Conservation (phyloP, 441 rosid genomes). For the Dalechampia spathulata region DNA sequence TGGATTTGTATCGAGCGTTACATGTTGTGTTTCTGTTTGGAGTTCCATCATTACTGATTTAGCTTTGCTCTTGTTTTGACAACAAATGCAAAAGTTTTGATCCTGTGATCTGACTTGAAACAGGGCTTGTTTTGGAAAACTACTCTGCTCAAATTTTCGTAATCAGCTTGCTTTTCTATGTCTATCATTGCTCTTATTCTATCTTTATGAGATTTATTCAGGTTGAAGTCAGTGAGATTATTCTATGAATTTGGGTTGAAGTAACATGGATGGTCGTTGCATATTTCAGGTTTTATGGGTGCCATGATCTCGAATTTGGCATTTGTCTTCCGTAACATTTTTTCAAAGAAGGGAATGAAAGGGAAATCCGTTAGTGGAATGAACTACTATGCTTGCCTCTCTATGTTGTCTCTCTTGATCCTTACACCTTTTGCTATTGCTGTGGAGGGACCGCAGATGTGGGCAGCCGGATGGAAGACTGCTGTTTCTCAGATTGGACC, state of each 20-base stretch:
- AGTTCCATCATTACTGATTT: background rate
- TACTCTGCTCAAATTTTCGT: background rate
- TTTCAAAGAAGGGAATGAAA: conserved; percentile 95
- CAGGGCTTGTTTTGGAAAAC: background rate
- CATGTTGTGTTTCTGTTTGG: background rate
- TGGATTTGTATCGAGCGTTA: conserved; percentile 18
- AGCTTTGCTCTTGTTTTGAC: background rate
- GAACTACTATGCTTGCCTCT: conserved; percentile 97
- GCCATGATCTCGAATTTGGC: conserved; percentile 98
- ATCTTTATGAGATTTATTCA: too few relatives aligned
- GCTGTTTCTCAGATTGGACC: conserved; percentile 78
- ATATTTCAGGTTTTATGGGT: conserved; percentile 82
- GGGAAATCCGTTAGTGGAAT: conserved; percentile 94
- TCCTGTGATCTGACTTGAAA: background rate
- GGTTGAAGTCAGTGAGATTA: conserved; percentile 1
- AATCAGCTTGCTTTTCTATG: background rate
- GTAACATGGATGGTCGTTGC: conserved; percentile 19
- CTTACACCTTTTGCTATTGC: conserved; percentile 92
- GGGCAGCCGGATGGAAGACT: conserved; percentile 90
- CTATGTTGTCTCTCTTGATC: conserved; percentile 72
- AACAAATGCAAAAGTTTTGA: background rate
- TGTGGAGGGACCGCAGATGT: conserved; percentile 88
- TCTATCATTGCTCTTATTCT: background rate
- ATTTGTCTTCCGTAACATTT: conserved; percentile 91
- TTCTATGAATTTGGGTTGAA: conserved; percentile 1